phyloP scores from a whole-genome alignment of 257 asterid species.

The Nicotiana knightiana region DNA sequence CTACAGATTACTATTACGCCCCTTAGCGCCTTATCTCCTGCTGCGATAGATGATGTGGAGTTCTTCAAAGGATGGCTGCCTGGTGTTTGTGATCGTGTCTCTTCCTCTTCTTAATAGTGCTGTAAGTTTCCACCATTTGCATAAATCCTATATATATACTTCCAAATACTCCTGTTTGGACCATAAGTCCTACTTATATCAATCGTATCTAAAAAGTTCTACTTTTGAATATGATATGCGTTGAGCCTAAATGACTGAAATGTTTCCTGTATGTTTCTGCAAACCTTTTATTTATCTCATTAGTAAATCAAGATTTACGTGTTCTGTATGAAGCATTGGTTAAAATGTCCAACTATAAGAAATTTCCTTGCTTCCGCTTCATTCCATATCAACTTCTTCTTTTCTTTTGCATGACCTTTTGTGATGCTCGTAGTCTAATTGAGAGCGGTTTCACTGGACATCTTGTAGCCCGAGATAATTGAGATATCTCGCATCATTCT shows the following conservation, averaged over 20 bases:
- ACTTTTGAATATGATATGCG: not conserved
- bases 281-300: not conserved
- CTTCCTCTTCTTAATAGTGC: constrained; percentile 4
- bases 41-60: constrained; percentile 46
- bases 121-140: not conserved
- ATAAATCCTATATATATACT: not conserved
- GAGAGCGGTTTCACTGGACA: not conserved
- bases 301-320: not conserved
- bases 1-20: constrained; percentile 80
- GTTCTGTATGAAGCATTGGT: not conserved
- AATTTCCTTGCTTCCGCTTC: not conserved
- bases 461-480: not conserved
- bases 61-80: constrained; percentile 62
- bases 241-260: not conserved
- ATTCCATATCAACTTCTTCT: not conserved
- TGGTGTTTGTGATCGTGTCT: constrained; percentile 20
- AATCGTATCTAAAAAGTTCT: not conserved
- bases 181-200: not conserved
- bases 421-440: too few species aligned
- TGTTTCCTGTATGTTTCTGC: not conserved
- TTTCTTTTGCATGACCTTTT: too few species aligned
- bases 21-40: constrained; percentile 62
- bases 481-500: not conserved
- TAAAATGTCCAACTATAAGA: not conserved
- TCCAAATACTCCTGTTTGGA: not conserved